These are phyloP conservation scores for Colletotrichum trifolii DNA, from an alignment of 2,329 filamentous ascomycete genomes.

Conservation along the genomic window DNA sequence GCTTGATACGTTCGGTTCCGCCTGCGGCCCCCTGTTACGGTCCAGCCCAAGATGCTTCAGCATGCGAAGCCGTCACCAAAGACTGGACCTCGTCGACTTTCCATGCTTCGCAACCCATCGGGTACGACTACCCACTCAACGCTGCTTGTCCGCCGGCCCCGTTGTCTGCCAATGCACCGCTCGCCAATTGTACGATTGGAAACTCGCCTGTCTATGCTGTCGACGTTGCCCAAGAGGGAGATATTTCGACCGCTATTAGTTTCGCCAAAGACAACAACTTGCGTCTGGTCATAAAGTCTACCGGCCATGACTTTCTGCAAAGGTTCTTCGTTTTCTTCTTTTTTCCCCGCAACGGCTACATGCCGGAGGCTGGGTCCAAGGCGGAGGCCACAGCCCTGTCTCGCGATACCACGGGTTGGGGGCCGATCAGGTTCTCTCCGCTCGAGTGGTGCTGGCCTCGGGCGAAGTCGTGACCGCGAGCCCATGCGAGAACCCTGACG, in stretches of 20 bases:
- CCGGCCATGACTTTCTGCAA: constrained; percentile 43
- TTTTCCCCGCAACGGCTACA: background rate
- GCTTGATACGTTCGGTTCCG: constrained; percentile 61
- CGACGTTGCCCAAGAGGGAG: constrained; percentile 17
- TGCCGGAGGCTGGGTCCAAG: constrained; percentile 64
- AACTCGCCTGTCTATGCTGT: constrained; percentile 47
- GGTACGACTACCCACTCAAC: constrained; percentile 20
- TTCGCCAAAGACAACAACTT: constrained; percentile 55
- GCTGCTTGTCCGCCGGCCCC: constrained; percentile 7
- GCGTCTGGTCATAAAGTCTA: constrained; percentile 51
- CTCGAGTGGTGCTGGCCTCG: constrained; percentile 44
- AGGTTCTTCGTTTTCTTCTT: background rate
- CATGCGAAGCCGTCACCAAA: constrained; percentile 12
- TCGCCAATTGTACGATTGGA: constrained; percentile 49
- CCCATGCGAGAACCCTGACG: constrained; percentile 39
- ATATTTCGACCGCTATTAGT: constrained; percentile 9
- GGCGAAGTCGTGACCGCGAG: constrained; percentile 41
- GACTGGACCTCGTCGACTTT: constrained; percentile 10
- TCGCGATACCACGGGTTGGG: constrained; percentile 50
- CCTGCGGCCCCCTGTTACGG: constrained; percentile 47
- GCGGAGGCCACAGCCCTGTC: constrained; percentile 64
- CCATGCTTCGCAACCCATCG: constrained; percentile 18
- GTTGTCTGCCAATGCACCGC: constrained; percentile 14
- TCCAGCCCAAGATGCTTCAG: constrained; percentile 1
- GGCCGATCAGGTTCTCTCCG: constrained; percentile 44